Percentiles rank a stretch among this genome's conserved stretches.
These are phyloP conservation scores for Panaeolus papilionaceus DNA, from an alignment of 768 basidiomycete genomes.

Conservation along the genomic window DNA sequence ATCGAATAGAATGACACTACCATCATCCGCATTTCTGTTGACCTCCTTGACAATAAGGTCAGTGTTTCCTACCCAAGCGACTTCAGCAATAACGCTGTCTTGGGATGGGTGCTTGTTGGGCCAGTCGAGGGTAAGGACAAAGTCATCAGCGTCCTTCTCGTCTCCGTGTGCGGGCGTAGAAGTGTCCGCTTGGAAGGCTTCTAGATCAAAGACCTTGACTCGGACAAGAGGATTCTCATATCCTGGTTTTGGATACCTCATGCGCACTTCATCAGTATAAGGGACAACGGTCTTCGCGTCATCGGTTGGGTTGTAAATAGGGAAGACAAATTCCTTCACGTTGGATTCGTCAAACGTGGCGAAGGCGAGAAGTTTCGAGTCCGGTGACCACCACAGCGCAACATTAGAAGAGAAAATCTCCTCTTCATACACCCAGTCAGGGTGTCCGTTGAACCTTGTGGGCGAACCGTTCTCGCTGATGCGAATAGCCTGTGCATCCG, in stretches of 20 bases:
- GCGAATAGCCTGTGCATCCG: constrained; percentile 60
- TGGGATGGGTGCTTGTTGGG: constrained; percentile 55
- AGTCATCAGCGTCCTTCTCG: constrained; percentile 31
- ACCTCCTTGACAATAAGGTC: constrained; percentile 86
- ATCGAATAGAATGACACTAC: constrained; percentile 82
- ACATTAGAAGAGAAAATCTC: constrained; percentile 79
- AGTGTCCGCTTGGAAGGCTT: constrained; percentile 48
- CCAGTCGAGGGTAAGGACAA: constrained; percentile 73
- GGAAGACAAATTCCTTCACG: constrained; percentile 87
- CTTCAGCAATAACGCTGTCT: constrained; percentile 79
- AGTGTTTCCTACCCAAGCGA: constrained; percentile 85
- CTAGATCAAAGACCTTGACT: constrained; percentile 83
- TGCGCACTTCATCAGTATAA: constrained; percentile 76
- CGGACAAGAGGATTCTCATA: constrained; percentile 88
- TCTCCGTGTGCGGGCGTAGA: constrained; percentile 27
- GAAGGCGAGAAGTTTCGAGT: constrained; percentile 78
- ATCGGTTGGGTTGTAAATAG: constrained; percentile 88
- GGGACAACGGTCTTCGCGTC: constrained; percentile 75
- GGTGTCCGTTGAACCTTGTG: constrained; percentile 91
- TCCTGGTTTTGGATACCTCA: constrained; percentile 89
- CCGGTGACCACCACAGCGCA: constrained; percentile 93
- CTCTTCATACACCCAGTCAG: constrained; percentile 98
- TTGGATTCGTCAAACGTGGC: constrained; percentile 87
- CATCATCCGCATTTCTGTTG: constrained; percentile 81
- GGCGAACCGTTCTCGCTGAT: constrained; percentile 84